These are phyloP conservation scores for Vicia sativa DNA, from an alignment of 306 rosid species.

Conservation along the genomic window DNA sequence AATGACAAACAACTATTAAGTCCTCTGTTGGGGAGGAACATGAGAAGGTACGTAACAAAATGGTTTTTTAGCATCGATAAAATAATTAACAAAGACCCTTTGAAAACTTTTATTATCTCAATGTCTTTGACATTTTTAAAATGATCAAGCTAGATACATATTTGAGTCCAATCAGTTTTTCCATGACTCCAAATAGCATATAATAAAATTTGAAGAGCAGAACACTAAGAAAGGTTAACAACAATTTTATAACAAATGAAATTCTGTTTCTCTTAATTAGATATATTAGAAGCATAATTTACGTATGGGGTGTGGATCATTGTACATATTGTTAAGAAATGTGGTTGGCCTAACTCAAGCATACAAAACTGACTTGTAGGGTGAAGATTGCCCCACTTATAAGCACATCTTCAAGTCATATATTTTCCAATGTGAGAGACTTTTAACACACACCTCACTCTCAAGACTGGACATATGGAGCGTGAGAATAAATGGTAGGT, in stretches of 20 bases:
- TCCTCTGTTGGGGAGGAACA: background rate
- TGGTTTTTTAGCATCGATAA: constrained; percentile 29
- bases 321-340: background rate
- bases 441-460: too few species aligned
- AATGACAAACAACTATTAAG: constrained; percentile 13
- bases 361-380: too few species aligned
- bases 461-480: too few species aligned
- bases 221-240: constrained; percentile 25
- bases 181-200: constrained; percentile 11
- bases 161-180: constrained; percentile 21
- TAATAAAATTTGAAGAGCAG: constrained; percentile 26
- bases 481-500: too few species aligned
- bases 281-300: constrained; percentile 24
- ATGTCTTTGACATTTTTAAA: constrained; percentile 27
- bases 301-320: background rate
- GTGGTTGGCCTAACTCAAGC: too few species aligned
- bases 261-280: constrained; percentile 9
- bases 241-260: constrained; percentile 16
- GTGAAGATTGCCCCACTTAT: too few species aligned
- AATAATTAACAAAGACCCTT: constrained; percentile 17
- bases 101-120: constrained; percentile 3
- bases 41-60: constrained; percentile 13
- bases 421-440: too few species aligned
- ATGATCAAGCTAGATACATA: constrained; percentile 15
- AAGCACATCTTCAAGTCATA: too few species aligned